Base-by-base conservation (phyloP, 148 eudicot genomes). In the Hydrangea macrophylla region DNA sequence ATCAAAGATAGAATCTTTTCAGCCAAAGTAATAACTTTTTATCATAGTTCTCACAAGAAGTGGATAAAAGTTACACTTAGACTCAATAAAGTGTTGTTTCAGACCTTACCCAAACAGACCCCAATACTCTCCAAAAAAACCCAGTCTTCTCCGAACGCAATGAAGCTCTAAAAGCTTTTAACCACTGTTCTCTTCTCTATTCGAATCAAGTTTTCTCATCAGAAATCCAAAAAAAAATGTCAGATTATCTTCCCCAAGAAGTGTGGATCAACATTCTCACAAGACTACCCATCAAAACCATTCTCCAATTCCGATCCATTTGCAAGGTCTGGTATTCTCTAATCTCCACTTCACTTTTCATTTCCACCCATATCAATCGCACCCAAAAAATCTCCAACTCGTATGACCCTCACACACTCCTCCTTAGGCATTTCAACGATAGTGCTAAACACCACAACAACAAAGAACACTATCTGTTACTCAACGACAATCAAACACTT, bases 261-360 rank as follows among this genome's bases (percentile, higher is more conserved):
- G 54, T 62, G 7, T 25, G 37, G 26, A 25, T 15, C 50, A 53
- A 62, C 23, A 40, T 62, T 13, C 25, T 62, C 67, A 2, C 53
- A 24, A 62, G 67, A 62, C 15, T 62, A 17, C 32, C 67, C 50
- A 27, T 40, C 31, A 48, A 48, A 8, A 48, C 53, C 53, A 20
- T 48, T 8, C 23, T 48, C n/a, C 53, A 48, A 48, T 2, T 48
- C 17, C 17, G 53, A 22, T 48, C 22, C 53, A 22, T 48, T 48
- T 48, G 23, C n/a, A 48, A 48, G 22, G 22, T 48, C 17, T 48
- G 53, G 53, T 7, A 48, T 15, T 10, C 53, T n/a, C 22, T 48
- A 1, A 48, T 48, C 53, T 48, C 53, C 12, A 48, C 1, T 48
- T 6, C 53, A 20, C 2, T 22, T 62, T 62, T 23, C 65, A 61